Percentiles rank a stretch among this genome's conserved stretches.
phyloP scores from a whole-genome alignment of 345 rosid species.

The Angophora floribunda region DNA sequence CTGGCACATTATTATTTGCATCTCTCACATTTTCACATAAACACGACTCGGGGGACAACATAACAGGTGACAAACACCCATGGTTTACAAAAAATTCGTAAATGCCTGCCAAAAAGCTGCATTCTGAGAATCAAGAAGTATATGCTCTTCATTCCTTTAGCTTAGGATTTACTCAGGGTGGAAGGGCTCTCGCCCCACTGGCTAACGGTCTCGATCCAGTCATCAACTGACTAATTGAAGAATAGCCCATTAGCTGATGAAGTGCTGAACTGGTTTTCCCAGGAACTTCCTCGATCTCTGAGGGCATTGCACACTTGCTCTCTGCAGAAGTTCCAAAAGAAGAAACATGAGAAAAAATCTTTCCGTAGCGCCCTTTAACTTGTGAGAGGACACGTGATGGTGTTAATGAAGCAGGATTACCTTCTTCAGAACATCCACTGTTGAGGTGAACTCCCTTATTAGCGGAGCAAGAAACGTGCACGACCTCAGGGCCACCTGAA shows the following conservation, averaged over 20 bases:
- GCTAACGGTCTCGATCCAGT: neutral
- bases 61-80: neutral
- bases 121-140: neutral
- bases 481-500: neutral
- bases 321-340: neutral
- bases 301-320: neutral
- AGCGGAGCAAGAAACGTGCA: conserved; percentile 19
- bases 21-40: neutral
- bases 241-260: conserved; percentile 82
- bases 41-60: neutral
- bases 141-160: neutral
- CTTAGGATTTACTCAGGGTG: neutral
- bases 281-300: conserved; percentile 26
- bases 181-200: neutral
- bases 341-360: neutral
- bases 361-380: neutral
- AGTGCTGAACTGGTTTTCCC: conserved; percentile 49
- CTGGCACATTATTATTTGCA: neutral
- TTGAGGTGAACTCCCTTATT: conserved; percentile 15
- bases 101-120: neutral
- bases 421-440: conserved; percentile 16
- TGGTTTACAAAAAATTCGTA: neutral
- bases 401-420: conserved; percentile 11
- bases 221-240: conserved; percentile 55
- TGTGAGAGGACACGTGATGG: neutral